Percentiles rank a stretch among this genome's conserved stretches.
These are phyloP conservation scores for Aspergillus quadrilineatus DNA, from an alignment of 2,329 filamentous ascomycete species.

Conservation along the genomic window DNA sequence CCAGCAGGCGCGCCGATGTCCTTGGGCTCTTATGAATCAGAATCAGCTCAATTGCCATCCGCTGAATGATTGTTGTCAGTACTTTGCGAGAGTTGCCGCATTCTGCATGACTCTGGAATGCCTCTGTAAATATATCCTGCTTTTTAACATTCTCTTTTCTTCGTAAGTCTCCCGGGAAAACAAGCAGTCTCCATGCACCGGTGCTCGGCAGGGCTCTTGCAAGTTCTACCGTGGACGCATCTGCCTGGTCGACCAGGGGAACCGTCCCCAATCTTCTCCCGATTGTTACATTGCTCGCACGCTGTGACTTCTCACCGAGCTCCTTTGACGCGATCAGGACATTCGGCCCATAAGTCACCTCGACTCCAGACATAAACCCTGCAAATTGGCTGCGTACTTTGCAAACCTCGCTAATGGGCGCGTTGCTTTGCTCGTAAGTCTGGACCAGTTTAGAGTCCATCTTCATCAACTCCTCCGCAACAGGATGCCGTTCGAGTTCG, in stretches of 20 bases:
- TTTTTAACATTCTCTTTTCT: background rate
- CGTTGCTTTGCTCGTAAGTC: slow-evolving; percentile 1
- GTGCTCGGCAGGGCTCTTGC: slow-evolving; percentile 13
- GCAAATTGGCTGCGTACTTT: background rate
- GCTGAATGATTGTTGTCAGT: background rate
- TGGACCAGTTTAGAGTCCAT: slow-evolving; percentile 48
- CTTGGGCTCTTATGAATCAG: slow-evolving; percentile 18
- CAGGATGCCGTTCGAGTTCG: slow-evolving; percentile 54
- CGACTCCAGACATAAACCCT: slow-evolving; percentile 11
- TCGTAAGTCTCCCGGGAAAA: slow-evolving; percentile 21
- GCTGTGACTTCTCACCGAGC: background rate
- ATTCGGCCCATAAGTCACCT: slow-evolving; percentile 9
- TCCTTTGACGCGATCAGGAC: background rate
- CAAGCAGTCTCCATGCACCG: slow-evolving; percentile 21
- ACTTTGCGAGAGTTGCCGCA: background rate
- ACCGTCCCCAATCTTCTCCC: slow-evolving; percentile 19
- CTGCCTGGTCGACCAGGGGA: slow-evolving; percentile 13
- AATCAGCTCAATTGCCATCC: no score
- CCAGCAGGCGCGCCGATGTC: slow-evolving; percentile 8
- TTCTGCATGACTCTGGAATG: background rate
- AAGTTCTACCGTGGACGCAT: slow-evolving; percentile 12
- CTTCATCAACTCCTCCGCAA: slow-evolving; percentile 66
- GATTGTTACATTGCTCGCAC: slow-evolving; percentile 12
- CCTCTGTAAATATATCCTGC: slow-evolving; percentile 1
- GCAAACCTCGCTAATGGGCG: background rate